These are phyloP conservation scores for Quercus phellos DNA, from an alignment of 331 rosid genomes.

Conservation along the genomic window DNA sequence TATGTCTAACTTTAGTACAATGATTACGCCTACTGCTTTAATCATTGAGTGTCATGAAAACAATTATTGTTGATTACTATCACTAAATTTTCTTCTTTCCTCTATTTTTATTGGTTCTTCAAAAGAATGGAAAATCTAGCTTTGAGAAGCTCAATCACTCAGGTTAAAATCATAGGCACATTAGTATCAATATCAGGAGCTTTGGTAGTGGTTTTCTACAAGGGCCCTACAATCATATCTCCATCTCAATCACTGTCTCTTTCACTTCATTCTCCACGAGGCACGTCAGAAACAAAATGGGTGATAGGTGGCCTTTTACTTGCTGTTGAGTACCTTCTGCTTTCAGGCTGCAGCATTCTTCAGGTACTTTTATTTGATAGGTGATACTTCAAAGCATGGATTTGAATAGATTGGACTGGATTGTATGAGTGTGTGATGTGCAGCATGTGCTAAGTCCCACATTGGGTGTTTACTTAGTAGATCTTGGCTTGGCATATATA, in stretches of 20 bases:
- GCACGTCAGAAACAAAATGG: conserved; percentile 25
- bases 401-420: no score
- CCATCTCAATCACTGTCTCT: conserved; percentile 4
- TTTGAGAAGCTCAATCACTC: conserved; percentile 27
- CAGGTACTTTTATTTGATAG: conserved; percentile 25
- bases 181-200: conserved; percentile 38
- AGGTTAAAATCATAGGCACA: conserved; percentile 31
- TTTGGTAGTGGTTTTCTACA: conserved; percentile 30
- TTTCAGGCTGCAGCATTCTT: conserved; percentile 35
- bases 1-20: not conserved
- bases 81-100: not conserved
- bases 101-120: not conserved
- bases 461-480: no score
- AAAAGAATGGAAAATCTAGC: conserved; percentile 39
- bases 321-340: conserved; percentile 17
- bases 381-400: no score
- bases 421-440: no score
- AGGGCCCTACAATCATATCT: conserved; percentile 28
- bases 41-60: no score
- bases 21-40: no score
- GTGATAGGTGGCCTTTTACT: conserved; percentile 36
- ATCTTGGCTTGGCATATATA: no score
- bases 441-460: no score
- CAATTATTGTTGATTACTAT: not conserved
- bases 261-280: conserved; percentile 3